Evolutionary conservation across 352 stramenopile genomes (phyloP), one percentile per base, ranked within the genome.

Genomic region (Blastocystis sp.): DNA sequence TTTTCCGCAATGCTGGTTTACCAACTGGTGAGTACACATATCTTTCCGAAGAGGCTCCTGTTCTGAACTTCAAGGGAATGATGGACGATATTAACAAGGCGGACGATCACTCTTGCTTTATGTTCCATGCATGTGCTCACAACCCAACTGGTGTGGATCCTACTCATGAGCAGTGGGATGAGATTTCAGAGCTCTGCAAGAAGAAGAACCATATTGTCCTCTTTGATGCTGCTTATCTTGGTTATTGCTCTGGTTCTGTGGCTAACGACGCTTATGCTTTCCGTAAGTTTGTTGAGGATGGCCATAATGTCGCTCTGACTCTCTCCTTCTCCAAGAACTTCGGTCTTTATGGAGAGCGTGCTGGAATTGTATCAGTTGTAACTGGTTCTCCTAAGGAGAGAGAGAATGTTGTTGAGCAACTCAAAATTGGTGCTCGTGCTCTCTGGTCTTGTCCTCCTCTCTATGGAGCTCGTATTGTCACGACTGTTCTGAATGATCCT

Each of bases 311-410:
- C 90, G 91, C 97, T 13, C 91, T 99, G 68, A 95, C 95, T 51
- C 97, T 99, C 93, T 98, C 94, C 90, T 99, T 98, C 92, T 97
- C 96, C 56, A 99, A 99, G 93, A 99, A 99, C 95, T 99, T 99
- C 91, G 97, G 97, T 81, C 94, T 99, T 19, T 99, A 99, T 92
- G 97, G 97, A 76, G 96, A 99, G 91, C 93, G 97, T 90, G 94
- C 99, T 27, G 97, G 97, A 62, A 95, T 96, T 30, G 92, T 99
- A 66, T 98, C 94, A 35, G 93, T 98, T 40, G 96, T 99, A 60
- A 96, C 93, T 30, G 92, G 92, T 70, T 92, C 95, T 91, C 66
- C 66, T 30, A 89, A 89, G 60, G 78, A 89, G 57, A 68, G 44
- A 27, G 66, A 89, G 78, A 89, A 89, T 82, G 94, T 98, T 37